Evolutionary conservation across 208 protist genomes (phyloP).

Genomic region (Wallacemonas rigidus): DNA sequence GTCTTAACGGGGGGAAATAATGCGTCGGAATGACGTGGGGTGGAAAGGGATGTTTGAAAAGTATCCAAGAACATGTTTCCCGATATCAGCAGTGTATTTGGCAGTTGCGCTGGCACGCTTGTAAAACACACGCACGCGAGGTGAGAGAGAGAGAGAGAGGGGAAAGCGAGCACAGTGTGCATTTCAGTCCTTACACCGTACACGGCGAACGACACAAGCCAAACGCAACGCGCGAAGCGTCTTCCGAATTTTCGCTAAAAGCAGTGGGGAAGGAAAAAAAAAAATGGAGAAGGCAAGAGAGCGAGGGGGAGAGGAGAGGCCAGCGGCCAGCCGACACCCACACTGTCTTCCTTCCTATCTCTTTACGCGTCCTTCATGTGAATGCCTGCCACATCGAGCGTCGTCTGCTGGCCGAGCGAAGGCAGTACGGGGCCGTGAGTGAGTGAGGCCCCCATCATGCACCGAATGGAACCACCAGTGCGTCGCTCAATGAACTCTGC

Average conservation of each 20-base stretch:
- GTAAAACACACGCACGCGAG: background rate
- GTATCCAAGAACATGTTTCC: conserved; percentile 8
- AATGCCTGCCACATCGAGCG: conserved; percentile 41
- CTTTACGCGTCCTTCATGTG: conserved; percentile 10
- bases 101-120: background rate
- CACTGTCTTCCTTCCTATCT: background rate
- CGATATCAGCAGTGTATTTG: conserved; percentile 4
- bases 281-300: too few relatives aligned
- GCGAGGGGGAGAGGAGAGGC: too few relatives aligned
- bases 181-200: too few relatives aligned
- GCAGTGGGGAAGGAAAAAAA: too few relatives aligned
- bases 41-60: conserved; percentile 8
- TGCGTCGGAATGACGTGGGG: background rate
- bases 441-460: conserved; percentile 50
- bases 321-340: too few relatives aligned
- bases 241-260: too few relatives aligned
- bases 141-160: conserved; percentile 8
- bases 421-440: conserved; percentile 57
- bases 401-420: conserved; percentile 32
- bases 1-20: too few relatives aligned
- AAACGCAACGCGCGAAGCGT: too few relatives aligned
- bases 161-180: background rate
- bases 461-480: conserved; percentile 61
- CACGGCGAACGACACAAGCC: too few relatives aligned
- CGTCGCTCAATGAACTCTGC: conserved; percentile 71